These are phyloP conservation scores for Metarhizium anisopliae DNA, from an alignment of 2,329 filamentous ascomycete species.

Conservation along the genomic window DNA sequence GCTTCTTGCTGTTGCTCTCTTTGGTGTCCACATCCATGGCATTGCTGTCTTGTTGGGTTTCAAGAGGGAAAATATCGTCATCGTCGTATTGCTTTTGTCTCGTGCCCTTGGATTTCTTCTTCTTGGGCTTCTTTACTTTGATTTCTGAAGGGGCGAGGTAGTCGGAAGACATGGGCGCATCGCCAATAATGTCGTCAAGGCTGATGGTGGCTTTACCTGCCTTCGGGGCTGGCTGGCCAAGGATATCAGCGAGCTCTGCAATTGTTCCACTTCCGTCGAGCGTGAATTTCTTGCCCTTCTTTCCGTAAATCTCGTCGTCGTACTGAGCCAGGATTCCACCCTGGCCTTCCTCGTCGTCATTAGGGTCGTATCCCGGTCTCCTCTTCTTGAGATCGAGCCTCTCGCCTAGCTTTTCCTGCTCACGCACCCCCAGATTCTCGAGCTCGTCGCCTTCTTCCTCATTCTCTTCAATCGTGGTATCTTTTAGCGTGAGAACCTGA, in stretches of 20 bases:
- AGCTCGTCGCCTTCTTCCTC: slow-evolving; percentile 88
- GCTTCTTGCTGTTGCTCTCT: slow-evolving; percentile 47
- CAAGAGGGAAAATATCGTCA: slow-evolving; percentile 46
- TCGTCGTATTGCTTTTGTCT: slow-evolving; percentile 60
- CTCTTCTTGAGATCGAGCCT: slow-evolving; percentile 83
- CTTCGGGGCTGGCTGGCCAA: slow-evolving; percentile 43
- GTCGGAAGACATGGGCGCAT: slow-evolving; percentile 53
- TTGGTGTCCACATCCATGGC: slow-evolving; percentile 70
- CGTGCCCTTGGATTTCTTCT: slow-evolving; percentile 75
- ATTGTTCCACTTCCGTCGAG: slow-evolving; percentile 69
- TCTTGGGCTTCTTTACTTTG: slow-evolving; percentile 92
- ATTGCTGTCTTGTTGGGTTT: slow-evolving; percentile 31
- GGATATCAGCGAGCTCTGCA: slow-evolving; percentile 51
- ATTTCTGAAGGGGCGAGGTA: slow-evolving; percentile 81
- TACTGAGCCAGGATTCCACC: slow-evolving; percentile 76
- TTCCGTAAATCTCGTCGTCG: slow-evolving; percentile 88
- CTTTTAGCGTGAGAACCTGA: slow-evolving; percentile 90
- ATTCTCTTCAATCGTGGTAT: slow-evolving; percentile 73
- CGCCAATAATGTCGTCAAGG: slow-evolving; percentile 63
- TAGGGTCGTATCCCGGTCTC: slow-evolving; percentile 79
- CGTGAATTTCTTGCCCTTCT: slow-evolving; percentile 81
- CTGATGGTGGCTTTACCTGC: slow-evolving; percentile 62
- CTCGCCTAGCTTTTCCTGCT: slow-evolving; percentile 65
- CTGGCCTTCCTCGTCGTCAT: slow-evolving; percentile 57
- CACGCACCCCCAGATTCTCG: slow-evolving; percentile 64